phyloP scores from a whole-genome alignment of 345 rosid genomes.

The Nephelium lappaceum region DNA sequence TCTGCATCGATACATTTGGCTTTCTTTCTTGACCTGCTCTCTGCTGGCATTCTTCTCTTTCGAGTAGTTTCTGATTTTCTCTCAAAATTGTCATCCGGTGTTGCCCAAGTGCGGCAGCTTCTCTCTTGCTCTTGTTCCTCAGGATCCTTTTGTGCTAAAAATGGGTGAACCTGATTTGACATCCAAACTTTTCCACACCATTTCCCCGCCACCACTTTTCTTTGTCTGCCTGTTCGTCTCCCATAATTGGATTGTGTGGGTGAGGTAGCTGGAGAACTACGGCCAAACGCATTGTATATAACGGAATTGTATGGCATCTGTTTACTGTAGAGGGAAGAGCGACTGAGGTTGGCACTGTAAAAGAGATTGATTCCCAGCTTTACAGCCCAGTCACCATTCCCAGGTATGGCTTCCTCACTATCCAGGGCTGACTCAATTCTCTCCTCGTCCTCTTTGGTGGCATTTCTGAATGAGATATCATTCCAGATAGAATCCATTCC shows the following conservation, averaged over 20 bases:
- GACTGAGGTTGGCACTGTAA: conserved; percentile 83
- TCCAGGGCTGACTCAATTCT: conserved; percentile 68
- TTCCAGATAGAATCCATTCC: conserved; percentile 63
- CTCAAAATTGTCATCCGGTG: conserved; percentile 52
- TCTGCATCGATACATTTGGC: conserved; percentile 41
- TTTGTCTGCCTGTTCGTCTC: conserved; percentile 60
- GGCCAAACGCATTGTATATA: conserved; percentile 83
- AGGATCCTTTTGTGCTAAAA: conserved; percentile 53
- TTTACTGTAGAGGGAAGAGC: conserved; percentile 83
- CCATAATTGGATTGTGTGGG: conserved; percentile 46
- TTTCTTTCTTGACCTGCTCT: conserved; percentile 49
- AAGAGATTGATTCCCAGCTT: conserved; percentile 88
- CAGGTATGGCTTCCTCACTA: conserved; percentile 79
- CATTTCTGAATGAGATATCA: conserved; percentile 57
- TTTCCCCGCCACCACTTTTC: conserved; percentile 84
- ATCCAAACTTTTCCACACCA: conserved; percentile 99
- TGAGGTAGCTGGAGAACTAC: conserved; percentile 60
- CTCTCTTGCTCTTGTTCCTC: conserved; percentile 64
- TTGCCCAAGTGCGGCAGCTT: conserved; percentile 36
- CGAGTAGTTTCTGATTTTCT: conserved; percentile 34
- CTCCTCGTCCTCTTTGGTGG: conserved; percentile 69
- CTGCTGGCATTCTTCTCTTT: conserved; percentile 64
- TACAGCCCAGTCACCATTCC: conserved; percentile 91
- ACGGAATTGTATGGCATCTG: conserved; percentile 96
- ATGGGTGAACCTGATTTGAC: conserved; percentile 95